Percentiles rank a stretch among this genome's conserved stretches.
These are phyloP conservation scores for Barbarea vulgaris DNA, from an alignment of 345 rosid species.

Conservation along the genomic window DNA sequence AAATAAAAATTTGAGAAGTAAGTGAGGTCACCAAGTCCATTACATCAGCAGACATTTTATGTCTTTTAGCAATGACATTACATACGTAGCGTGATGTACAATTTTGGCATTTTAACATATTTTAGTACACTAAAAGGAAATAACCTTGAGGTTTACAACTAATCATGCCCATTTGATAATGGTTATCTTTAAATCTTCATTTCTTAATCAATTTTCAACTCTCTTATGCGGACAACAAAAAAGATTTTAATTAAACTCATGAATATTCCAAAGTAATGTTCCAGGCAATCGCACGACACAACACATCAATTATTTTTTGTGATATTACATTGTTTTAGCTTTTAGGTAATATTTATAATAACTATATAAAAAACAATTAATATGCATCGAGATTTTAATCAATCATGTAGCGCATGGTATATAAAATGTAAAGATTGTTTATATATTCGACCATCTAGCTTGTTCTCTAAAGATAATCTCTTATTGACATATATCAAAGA, in stretches of 20 bases:
- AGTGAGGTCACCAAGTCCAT: slow-evolving; percentile 41
- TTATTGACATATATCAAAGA: background rate
- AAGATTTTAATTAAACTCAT: slow-evolving; percentile 25
- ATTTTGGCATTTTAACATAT: slow-evolving; percentile 36
- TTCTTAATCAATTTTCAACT: slow-evolving; percentile 28
- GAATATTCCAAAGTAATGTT: slow-evolving; percentile 43
- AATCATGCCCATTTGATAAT: slow-evolving; percentile 32
- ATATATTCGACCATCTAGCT: slow-evolving; percentile 2
- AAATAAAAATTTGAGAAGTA: slow-evolving; percentile 3
- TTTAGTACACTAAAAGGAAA: slow-evolving; percentile 24
- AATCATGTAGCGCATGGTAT: background rate
- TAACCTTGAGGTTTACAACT: slow-evolving; percentile 34
- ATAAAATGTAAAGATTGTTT: background rate
- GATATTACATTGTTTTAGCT: background rate
- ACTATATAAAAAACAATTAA: background rate
- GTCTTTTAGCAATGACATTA: slow-evolving; percentile 37
- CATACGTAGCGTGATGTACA: slow-evolving; percentile 43
- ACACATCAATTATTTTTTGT: background rate
- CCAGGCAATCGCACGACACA: slow-evolving; percentile 23
- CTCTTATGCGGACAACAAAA: slow-evolving; percentile 31
- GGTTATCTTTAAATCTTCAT: slow-evolving; percentile 13
- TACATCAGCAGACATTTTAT: slow-evolving; percentile 45
- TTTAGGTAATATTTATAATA: background rate
- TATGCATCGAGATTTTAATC: background rate
- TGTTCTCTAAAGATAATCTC: background rate